Evolutionary conservation across 257 asterid genomes (phyloP).

Genomic region (Linaria vulgaris): DNA sequence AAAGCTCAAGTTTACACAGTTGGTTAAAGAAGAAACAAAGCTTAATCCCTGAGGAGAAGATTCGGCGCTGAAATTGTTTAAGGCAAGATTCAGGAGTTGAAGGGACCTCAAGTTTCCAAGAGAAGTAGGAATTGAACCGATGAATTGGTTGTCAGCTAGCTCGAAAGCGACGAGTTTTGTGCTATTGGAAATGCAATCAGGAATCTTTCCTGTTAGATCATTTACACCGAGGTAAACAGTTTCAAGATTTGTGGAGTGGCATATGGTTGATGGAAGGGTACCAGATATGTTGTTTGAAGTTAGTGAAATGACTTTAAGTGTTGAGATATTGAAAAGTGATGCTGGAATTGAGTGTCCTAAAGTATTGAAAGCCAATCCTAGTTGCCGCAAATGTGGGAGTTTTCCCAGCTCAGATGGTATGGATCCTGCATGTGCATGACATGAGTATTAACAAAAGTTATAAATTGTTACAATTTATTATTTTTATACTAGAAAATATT

Average conservation of each 20-base stretch:
- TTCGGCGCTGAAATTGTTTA: background rate
- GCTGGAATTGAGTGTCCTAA: background rate
- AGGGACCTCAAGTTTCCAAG: conserved; percentile 16
- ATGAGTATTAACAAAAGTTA: no score
- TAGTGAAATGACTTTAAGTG: background rate
- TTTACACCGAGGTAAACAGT: background rate
- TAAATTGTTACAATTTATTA: no score
- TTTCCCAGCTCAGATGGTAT: conserved; percentile 6
- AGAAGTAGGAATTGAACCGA: conserved; percentile 6
- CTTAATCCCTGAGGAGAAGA: background rate
- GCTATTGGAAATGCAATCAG: conserved; percentile 9
- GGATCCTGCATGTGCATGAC: background rate
- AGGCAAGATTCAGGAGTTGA: background rate
- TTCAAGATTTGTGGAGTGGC: background rate
- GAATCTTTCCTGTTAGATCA: conserved; percentile 1
- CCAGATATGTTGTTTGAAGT: conserved; percentile 6
- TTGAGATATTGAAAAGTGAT: conserved; percentile 2
- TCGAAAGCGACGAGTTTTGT: background rate
- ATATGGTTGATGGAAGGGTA: background rate
- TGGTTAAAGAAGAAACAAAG: conserved; percentile 2
- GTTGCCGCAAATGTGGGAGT: background rate
- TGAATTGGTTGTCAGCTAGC: conserved; percentile 2
- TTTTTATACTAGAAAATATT: no score
- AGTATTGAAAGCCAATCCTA: background rate
- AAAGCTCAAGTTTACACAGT: background rate